These are phyloP conservation scores for Microascus cirrosus DNA, from an alignment of 2,329 filamentous ascomycete genomes.

Conservation along the genomic window DNA sequence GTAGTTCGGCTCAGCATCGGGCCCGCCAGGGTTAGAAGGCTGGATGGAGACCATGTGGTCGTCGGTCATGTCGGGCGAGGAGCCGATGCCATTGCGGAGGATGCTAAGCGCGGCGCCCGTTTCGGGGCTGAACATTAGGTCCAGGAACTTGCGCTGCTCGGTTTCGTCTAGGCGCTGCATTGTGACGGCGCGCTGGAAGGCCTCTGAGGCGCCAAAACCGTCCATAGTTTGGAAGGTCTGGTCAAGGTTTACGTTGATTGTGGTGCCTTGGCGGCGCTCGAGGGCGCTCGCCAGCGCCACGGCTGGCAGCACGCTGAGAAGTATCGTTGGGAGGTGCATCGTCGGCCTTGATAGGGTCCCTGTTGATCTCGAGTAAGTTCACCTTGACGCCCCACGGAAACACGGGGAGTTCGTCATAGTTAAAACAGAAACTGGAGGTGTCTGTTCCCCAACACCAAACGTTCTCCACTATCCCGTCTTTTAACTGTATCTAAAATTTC, in stretches of 20 bases:
- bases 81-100: conserved; percentile 36
- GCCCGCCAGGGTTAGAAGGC: conserved; percentile 29
- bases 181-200: conserved; percentile 29
- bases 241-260: conserved; percentile 1
- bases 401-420: background rate
- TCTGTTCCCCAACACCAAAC: background rate
- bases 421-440: background rate
- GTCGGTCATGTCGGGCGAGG: conserved; percentile 13
- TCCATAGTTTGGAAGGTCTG: conserved; percentile 22
- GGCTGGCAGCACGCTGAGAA: background rate
- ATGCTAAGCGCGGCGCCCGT: conserved; percentile 37
- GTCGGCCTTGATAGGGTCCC: background rate
- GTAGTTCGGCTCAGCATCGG: conserved; percentile 27
- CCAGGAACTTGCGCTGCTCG: conserved; percentile 23
- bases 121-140: conserved; percentile 30
- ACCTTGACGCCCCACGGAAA: background rate
- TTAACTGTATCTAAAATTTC: too few relatives aligned
- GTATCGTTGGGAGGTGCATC: background rate
- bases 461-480: too few relatives aligned
- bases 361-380: background rate
- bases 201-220: conserved; percentile 36
- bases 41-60: conserved; percentile 17
- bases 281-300: background rate
- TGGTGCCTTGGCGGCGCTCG: background rate
- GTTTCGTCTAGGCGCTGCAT: conserved; percentile 21